Base-by-base conservation (phyloP, 1,284 basidiomycete genomes). In the Trichosporon sp. region DNA sequence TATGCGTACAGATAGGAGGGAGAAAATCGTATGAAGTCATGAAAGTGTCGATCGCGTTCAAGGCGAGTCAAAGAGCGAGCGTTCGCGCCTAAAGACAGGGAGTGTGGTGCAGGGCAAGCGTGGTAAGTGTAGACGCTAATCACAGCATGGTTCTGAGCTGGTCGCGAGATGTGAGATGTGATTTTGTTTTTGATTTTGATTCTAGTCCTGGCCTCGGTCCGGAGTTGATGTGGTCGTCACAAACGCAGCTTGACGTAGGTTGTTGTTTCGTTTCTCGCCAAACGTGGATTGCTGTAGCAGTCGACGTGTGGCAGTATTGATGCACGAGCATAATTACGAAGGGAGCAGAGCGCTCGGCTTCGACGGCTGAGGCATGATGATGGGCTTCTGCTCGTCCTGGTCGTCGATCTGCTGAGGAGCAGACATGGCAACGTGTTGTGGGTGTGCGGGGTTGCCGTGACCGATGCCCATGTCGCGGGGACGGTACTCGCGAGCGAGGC, bases 341-440 rank as follows among this genome's bases (percentile, higher is more conserved):
- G 29, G 49, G 11, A 54, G 49, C 14, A 54, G 25, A 13, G 31
- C 49, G 49, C 31, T 54, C 5, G 49, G 49, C 49, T 54, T 54
- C 25, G 49, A 54, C 27, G 49, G 49, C 49, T 54, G 49, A n/a
- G 49, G 49, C 49, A 54, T 54, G 25, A 57, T 57, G 33, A 57
- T 57, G 32, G 56, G 56, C 19, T 57, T 57, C 56, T 57, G 56
- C 32, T 57, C 33, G 13, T 54, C 31, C 52, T 54, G 40, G 19
- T 44, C 40, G 14, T 54, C 49, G 49, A 27, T 13, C 49, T 29
- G 25, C 25, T 54, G 49, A 4, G 49, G 6, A 8, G 49, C 25
- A 16, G 49, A 16, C 25, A 54, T 54, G 3, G 49, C 49, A 27
- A 54, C 49, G 49, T 54, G 49, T 16, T 54, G 49, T 14, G 49